Conservation (phyloP, 129 eudicot species). For the Arctium lappa region DNA sequence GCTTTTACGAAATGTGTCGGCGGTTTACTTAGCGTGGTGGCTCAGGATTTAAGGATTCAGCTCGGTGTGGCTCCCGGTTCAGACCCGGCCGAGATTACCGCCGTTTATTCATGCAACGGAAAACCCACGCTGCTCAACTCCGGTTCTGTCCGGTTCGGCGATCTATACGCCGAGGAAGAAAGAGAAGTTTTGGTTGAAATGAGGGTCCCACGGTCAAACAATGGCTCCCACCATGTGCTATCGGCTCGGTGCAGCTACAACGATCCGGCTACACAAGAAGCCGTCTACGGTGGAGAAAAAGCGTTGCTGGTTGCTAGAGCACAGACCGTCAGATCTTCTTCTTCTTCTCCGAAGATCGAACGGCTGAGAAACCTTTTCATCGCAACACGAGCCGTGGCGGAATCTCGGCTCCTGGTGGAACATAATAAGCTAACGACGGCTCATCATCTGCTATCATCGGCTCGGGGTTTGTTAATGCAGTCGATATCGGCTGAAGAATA, state of each 20-base stretch:
- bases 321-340: constrained; percentile 52
- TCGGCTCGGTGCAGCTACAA: constrained; percentile 55
- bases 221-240: constrained; percentile 68
- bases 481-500: constrained; percentile 48
- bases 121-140: constrained; percentile 51
- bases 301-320: constrained; percentile 60
- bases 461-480: constrained; percentile 59
- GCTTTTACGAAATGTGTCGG: constrained; percentile 84
- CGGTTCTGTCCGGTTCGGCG: constrained; percentile 54
- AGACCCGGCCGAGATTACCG: constrained; percentile 80
- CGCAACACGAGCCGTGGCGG: constrained; percentile 75
- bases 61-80: constrained; percentile 66
- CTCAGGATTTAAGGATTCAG: constrained; percentile 61
- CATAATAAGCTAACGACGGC: constrained; percentile 60
- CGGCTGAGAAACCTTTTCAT: constrained; percentile 68
- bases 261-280: constrained; percentile 66
- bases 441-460: constrained; percentile 64
- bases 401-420: constrained; percentile 65
- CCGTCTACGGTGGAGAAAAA: constrained; percentile 48
- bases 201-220: constrained; percentile 46
- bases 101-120: constrained; percentile 57
- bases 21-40: constrained; percentile 80
- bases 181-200: constrained; percentile 66
- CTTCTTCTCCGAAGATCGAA: constrained; percentile 42
- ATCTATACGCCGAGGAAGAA: constrained; percentile 88